Evolutionary conservation across 2,329 filamentous ascomycete genomes (phyloP), one percentile per base, ranked within the genome.

Genomic region (Lachnellula suecica): DNA sequence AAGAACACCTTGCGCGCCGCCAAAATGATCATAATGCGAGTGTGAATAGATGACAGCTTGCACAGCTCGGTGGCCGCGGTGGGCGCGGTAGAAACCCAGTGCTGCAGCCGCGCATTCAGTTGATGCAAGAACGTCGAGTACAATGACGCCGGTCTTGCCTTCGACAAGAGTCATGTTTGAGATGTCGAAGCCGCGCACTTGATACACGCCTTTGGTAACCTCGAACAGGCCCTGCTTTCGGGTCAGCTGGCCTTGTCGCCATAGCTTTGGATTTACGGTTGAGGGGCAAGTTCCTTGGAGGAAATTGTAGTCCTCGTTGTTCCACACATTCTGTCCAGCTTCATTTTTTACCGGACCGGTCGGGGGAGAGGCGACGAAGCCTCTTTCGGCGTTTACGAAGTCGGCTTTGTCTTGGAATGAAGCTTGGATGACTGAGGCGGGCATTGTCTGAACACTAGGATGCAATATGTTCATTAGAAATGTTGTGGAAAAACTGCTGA

Each of bases 111-210:
- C 71, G 25, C 64, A 67, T 57, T 75, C 72, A 15, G 53, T 53
- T 0, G 68, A 72, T 3, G 65, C 67, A 4, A 75, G 59, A 5
- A 66, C 65, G 53, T 75, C 72, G 40, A 75, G 67, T 17, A 74
- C 58, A 43, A 74, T 66, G 46, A 74, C 58, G 5, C 70, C 69
- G 44, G 60, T 59, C 13, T 65, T 56, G n/a, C 64, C 65, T 54
- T 74, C 69, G 2, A 74, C 59, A 42, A 75, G 58, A 10, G 69
- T 74, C 59, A 72, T 72, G 56, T 74, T 72, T 23, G 71, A 68
- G 8, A 74, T 42, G 51, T 74, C 72, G 13, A 73, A 60, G 4
- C 67, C 71, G 27, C 71, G 70, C 11, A 74, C 58, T 57, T 75
- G 72, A 52, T 72, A 74, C 13, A 74, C 70, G 15, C 66, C 65